phyloP scores from a whole-genome alignment of 2,329 filamentous ascomycete genomes.

The Alternaria sp. region DNA sequence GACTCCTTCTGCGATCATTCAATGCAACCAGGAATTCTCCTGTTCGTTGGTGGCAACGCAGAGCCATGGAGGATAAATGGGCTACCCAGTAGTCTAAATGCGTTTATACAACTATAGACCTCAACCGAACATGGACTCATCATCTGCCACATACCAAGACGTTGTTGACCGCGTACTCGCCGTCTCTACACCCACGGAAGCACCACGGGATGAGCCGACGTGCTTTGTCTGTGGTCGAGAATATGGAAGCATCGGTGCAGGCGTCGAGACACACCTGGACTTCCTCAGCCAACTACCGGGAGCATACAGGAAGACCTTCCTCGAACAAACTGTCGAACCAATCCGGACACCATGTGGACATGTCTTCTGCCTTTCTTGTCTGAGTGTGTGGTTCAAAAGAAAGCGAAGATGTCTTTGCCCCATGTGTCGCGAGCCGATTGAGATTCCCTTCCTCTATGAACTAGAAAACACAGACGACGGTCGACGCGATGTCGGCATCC shows the following conservation, averaged over 20 bases:
- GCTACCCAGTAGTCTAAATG: background rate
- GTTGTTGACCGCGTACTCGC: background rate
- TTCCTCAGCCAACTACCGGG: constrained; percentile 2
- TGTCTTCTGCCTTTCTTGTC: constrained; percentile 1
- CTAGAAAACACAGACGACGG: background rate
- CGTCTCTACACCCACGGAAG: background rate
- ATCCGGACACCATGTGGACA: constrained; percentile 6
- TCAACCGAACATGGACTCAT: background rate
- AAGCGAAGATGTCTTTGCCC: background rate
- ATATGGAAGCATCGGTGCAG: background rate
- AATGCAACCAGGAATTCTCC: background rate
- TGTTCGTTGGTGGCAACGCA: background rate
- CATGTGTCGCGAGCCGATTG: constrained; percentile 1
- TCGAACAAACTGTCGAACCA: background rate
- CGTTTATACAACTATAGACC: background rate
- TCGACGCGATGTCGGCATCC: background rate
- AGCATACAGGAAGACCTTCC: background rate
- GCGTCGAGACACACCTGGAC: background rate
- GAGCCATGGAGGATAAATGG: background rate
- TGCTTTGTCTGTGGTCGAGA: background rate
- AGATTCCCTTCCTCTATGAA: background rate
- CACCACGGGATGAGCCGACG: background rate
- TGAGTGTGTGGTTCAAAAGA: constrained; percentile 4
- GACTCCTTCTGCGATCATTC: background rate
- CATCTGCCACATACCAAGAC: background rate